These are phyloP conservation scores for Uronychia setigera DNA, from an alignment of 73 alveolate genomes.

Conservation along the genomic window DNA sequence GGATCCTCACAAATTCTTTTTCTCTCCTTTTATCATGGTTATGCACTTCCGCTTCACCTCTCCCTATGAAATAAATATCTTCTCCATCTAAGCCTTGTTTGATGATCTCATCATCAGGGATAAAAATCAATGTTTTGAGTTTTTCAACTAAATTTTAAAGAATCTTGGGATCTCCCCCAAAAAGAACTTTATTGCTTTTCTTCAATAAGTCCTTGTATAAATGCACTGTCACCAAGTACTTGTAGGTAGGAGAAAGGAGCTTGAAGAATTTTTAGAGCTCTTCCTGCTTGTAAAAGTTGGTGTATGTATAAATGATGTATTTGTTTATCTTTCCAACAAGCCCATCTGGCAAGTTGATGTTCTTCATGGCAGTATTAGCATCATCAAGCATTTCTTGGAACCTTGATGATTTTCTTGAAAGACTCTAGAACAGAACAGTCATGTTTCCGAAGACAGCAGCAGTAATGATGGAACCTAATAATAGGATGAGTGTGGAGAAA, in stretches of 20 bases:
- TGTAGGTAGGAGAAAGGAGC: conserved; percentile 52
- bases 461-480: conserved; percentile 42
- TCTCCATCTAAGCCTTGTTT: conserved; percentile 54
- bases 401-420: conserved; percentile 8
- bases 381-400: conserved; percentile 10
- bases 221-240: conserved; percentile 23
- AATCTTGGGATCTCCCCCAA: background rate
- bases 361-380: conserved; percentile 40
- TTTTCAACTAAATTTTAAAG: background rate
- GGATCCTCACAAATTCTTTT: conserved; percentile 66
- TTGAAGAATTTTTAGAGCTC: conserved; percentile 39
- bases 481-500: background rate
- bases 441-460: conserved; percentile 56
- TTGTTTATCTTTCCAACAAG: conserved; percentile 10
- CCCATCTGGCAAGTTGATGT: conserved; percentile 20
- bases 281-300: conserved; percentile 42
- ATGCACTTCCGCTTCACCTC: conserved; percentile 51
- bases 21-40: conserved; percentile 32
- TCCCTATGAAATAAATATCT: conserved; percentile 45
- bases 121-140: conserved; percentile 1
- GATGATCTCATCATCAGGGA: conserved; percentile 63
- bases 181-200: conserved; percentile 2
- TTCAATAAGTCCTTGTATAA: conserved; percentile 11
- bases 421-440: conserved; percentile 28
- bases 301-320: conserved; percentile 34